Conservation (phyloP, 371 early-diverging fungal species). For the Lichtheimia corymbifera region DNA sequence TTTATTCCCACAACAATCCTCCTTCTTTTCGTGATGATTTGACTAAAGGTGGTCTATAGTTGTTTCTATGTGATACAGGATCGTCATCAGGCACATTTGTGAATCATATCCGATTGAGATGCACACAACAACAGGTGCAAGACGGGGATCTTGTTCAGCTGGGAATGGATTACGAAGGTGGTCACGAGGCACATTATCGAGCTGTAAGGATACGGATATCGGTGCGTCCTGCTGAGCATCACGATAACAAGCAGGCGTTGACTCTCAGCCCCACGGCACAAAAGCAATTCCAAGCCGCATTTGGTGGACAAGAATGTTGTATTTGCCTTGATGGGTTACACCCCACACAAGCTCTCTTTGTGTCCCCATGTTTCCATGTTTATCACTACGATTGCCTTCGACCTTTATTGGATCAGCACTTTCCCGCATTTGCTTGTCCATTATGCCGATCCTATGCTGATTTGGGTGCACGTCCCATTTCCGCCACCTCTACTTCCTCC, state of each 20-base stretch:
- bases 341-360: constrained; percentile 92
- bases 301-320: constrained; percentile 80
- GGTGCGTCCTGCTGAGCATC: constrained; percentile 24
- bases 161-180: constrained; percentile 89
- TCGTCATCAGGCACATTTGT: constrained; percentile 92
- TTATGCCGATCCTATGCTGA: constrained; percentile 94
- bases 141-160: constrained; percentile 86
- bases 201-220: constrained; percentile 83
- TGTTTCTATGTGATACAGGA: constrained; percentile 81
- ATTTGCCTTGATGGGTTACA: constrained; percentile 93
- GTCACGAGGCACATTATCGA: constrained; percentile 70
- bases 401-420: constrained; percentile 57
- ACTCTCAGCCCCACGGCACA: not conserved
- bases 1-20: constrained; percentile 3
- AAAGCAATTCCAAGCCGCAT: too few species aligned
- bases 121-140: constrained; percentile 66
- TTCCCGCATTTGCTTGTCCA: constrained; percentile 90
- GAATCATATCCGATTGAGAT: constrained; percentile 79
- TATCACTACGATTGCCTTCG: constrained; percentile 95
- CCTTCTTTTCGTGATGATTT: constrained; percentile 1
- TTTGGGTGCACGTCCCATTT: constrained; percentile 64
- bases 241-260: not conserved
- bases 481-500: too few species aligned
- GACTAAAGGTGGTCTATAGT: constrained; percentile 22
- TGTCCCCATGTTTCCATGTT: constrained; percentile 95